These are phyloP conservation scores for Penicillium corylophilum DNA, from an alignment of 2,329 filamentous ascomycete genomes.

Conservation along the genomic window DNA sequence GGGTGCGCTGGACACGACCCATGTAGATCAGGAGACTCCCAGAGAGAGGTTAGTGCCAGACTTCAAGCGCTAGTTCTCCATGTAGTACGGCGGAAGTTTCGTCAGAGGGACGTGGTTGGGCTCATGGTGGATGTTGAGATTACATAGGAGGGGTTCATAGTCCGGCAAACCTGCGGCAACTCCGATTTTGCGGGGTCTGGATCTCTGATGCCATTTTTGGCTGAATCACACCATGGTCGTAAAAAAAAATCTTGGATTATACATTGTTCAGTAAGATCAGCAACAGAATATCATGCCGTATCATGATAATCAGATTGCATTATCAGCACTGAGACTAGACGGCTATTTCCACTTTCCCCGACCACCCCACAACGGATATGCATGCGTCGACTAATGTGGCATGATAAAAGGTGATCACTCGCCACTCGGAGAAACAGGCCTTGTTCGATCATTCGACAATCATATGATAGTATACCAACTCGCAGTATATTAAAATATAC, in stretches of 20 bases:
- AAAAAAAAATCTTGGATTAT: too few species aligned
- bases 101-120: background rate
- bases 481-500: too few species aligned
- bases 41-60: background rate
- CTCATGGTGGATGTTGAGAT: background rate
- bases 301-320: background rate
- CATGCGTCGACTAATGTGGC: background rate
- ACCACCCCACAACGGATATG: background rate
- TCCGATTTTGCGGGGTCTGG: constrained; percentile 6
- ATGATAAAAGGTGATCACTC: background rate
- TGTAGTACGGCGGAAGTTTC: background rate
- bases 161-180: constrained; percentile 5
- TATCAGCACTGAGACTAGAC: too few species aligned
- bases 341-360: background rate
- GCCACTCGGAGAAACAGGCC: background rate
- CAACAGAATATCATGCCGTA: too few species aligned
- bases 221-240: background rate
- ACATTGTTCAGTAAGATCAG: too few species aligned
- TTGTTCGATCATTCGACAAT: background rate
- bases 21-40: background rate
- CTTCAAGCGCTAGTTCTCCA: background rate
- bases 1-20: constrained; percentile 4
- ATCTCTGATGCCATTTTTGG: constrained; percentile 4
- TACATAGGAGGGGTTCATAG: background rate
- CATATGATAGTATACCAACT: background rate